A percentile compares a stretch with the other conserved stretches of the same genome.
Conservation (phyloP, 805 yeast genomes). For the Komagataella populi region DNA sequence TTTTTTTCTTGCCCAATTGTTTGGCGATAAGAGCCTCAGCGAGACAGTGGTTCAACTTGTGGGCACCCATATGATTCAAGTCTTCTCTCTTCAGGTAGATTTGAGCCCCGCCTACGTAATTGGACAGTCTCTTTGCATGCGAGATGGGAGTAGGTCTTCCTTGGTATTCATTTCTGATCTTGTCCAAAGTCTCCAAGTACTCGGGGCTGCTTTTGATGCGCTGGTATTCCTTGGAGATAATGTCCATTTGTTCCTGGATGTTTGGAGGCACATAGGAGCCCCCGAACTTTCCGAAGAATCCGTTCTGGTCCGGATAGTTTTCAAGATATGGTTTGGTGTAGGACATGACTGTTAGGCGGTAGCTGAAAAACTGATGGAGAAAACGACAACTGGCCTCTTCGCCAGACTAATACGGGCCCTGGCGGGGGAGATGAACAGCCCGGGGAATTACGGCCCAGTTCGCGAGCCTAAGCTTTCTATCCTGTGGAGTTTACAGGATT, state of each 20-base stretch:
- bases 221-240: constrained; percentile 2
- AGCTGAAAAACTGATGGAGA: not conserved
- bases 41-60: constrained; percentile 32
- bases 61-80: constrained; percentile 32
- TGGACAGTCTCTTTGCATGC: constrained; percentile 3
- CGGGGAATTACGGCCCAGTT: not conserved
- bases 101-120: constrained; percentile 2
- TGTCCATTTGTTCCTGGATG: constrained; percentile 3
- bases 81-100: constrained; percentile 5
- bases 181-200: constrained; percentile 3
- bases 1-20: constrained; percentile 27
- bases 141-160: constrained; percentile 6
- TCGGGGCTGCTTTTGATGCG: constrained; percentile 2
- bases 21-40: constrained; percentile 30
- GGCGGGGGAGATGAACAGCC: not conserved
- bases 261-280: constrained; percentile 6
- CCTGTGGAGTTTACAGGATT: no score
- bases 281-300: constrained; percentile 6
- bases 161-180: constrained; percentile 4
- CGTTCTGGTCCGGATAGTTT: constrained; percentile 5
- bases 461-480: no score
- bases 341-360: not conserved
- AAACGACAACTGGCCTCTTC: not conserved
- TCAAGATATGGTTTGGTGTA: constrained; percentile 4
- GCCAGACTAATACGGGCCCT: not conserved